Evolutionary conservation across 2,329 filamentous ascomycete species (phyloP).

Genomic region (Trichoderma sp.): DNA sequence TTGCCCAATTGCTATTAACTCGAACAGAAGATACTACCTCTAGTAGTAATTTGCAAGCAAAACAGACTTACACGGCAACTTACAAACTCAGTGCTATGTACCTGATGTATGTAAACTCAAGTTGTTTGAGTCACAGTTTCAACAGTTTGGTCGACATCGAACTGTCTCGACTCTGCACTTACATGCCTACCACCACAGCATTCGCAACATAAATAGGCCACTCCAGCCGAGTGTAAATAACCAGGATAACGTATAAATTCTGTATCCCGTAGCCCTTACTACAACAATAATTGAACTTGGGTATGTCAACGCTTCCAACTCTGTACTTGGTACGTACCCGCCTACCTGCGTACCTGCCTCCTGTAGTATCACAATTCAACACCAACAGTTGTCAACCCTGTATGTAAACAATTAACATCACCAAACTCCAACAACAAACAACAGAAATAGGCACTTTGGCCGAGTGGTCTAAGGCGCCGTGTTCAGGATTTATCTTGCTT

Average conservation of each 20-base stretch:
- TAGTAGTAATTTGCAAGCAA: neutral
- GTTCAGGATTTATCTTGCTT: slow-evolving; percentile 22
- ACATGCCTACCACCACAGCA: neutral
- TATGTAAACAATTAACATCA: neutral
- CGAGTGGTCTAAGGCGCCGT: slow-evolving; percentile 28
- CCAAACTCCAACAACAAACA: neutral
- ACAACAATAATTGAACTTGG: too few relatives aligned
- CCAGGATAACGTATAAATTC: neutral
- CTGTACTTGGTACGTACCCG: too few relatives aligned
- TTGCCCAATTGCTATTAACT: neutral
- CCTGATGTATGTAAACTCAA: neutral
- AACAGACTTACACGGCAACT: neutral
- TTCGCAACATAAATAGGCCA: neutral
- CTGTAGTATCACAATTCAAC: neutral
- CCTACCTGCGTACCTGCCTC: too few relatives aligned
- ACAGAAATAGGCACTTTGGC: slow-evolving; percentile 26
- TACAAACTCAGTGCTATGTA: neutral
- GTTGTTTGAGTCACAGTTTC: neutral
- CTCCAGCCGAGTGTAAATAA: too few relatives aligned
- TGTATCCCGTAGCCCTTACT: neutral
- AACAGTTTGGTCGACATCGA: neutral
- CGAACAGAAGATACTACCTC: neutral
- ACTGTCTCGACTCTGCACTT: neutral
- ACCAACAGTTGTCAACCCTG: neutral
- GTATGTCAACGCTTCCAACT: too few relatives aligned